A percentile compares a stretch with the other conserved stretches of the same genome.
Conservation (phyloP, 164 flowering plant genomes). For the Tetracentron sinense region DNA sequence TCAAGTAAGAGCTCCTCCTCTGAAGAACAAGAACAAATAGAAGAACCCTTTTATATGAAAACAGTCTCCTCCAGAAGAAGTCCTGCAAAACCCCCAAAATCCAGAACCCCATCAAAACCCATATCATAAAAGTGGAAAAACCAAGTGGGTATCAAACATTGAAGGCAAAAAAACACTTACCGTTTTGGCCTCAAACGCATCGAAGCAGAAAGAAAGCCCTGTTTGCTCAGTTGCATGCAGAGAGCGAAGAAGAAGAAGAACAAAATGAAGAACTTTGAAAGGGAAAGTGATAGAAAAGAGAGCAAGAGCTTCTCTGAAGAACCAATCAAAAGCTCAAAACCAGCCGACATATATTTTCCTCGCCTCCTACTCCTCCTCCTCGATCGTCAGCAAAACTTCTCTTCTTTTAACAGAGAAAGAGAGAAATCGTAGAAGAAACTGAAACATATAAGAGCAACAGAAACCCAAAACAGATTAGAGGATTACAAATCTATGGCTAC, state of each 20-base stretch:
- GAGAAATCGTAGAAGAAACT: constrained; percentile 12
- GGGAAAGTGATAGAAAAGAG: constrained; percentile 2
- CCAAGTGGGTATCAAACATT: not conserved
- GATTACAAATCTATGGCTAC: constrained; percentile 63
- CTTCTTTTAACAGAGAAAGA: constrained; percentile 8
- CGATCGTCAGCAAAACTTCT: too few relatives aligned
- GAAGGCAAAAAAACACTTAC: constrained; percentile 24
- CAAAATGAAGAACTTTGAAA: not conserved
- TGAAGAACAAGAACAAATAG: constrained; percentile 52
- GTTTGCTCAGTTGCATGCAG: constrained; percentile 39
- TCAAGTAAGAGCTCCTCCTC: constrained; percentile 58
- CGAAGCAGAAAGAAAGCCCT: constrained; percentile 42
- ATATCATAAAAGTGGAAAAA: constrained; percentile 3
- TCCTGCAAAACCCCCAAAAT: constrained; percentile 55
- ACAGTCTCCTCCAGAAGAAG: constrained; percentile 67
- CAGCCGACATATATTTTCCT: constrained; percentile 73
- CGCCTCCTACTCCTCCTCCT: constrained; percentile 10
- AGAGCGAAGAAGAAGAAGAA: constrained; percentile 14
- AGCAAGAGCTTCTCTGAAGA: constrained; percentile 58
- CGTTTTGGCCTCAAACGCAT: constrained; percentile 89
- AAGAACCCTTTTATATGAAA: constrained; percentile 64
- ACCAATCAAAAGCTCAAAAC: constrained; percentile 47
- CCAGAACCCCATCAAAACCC: constrained; percentile 9
- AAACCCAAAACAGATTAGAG: constrained; percentile 1
- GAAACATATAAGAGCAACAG: constrained; percentile 11